Evolutionary conservation across 257 asterid genomes (phyloP).

Genomic region (Lithospermum erythrorhizon): DNA sequence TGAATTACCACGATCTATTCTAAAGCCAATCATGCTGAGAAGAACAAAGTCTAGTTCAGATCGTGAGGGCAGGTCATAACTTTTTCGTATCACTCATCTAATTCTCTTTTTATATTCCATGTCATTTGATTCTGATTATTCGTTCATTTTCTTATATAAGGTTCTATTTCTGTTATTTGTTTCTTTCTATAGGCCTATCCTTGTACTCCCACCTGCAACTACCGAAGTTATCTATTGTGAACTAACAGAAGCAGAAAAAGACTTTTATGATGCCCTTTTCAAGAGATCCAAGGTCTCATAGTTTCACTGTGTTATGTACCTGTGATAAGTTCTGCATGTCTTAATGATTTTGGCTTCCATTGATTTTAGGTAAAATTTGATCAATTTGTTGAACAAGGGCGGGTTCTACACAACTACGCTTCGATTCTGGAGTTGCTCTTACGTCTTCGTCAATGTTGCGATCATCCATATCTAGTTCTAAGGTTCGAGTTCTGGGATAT

Average conservation of each 20-base stretch:
- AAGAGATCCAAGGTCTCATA: slow-evolving; percentile 69
- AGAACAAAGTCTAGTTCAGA: slow-evolving; percentile 90
- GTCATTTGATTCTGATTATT: not conserved
- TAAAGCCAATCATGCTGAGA: slow-evolving; percentile 85
- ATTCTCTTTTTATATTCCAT: not conserved
- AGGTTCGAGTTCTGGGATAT: slow-evolving; percentile 39
- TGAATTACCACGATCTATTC: slow-evolving; percentile 75
- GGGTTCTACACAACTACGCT: slow-evolving; percentile 95
- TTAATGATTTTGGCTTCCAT: slow-evolving; percentile 10
- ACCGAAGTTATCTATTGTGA: slow-evolving; percentile 78
- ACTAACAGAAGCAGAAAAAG: slow-evolving; percentile 73
- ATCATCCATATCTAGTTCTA: slow-evolving; percentile 95
- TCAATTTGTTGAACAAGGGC: slow-evolving; percentile 96
- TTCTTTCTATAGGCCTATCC: slow-evolving; percentile 58
- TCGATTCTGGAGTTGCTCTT: slow-evolving; percentile 89
- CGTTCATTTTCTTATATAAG: not conserved
- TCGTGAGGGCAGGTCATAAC: slow-evolving; percentile 72
- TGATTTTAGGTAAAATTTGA: slow-evolving; percentile 71
- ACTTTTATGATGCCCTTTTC: slow-evolving; percentile 89
- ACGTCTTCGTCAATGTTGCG: slow-evolving; percentile 99
- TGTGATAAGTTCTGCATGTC: slow-evolving; percentile 3
- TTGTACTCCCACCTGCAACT: slow-evolving; percentile 92
- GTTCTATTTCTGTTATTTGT: slow-evolving; percentile 7
- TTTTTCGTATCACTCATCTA: slow-evolving; percentile 7
- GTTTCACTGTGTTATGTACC: slow-evolving; percentile 4